Evolutionary conservation across 176 grass and related monocot genomes (phyloP), one percentile per base, ranked within the genome.

Genomic region (Triticum dicoccoides): DNA sequence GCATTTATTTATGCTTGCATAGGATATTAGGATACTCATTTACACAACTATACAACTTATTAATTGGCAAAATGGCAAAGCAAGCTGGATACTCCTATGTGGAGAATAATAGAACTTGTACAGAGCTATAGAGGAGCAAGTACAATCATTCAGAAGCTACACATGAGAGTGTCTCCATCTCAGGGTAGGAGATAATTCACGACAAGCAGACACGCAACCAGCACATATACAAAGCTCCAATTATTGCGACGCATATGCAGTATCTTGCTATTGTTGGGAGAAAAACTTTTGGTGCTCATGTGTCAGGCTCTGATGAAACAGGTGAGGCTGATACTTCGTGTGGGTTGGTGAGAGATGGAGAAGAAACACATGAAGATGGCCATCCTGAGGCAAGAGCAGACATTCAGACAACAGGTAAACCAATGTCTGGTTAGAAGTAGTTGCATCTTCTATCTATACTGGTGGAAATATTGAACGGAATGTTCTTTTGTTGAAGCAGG

Each of bases 371-470:
- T 95, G 59, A 95, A 93, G 89, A 91, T 88, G 63, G 84, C 87
- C 52, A 93, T 95, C n/a, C 67, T 95, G 82, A 91, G 73, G 66
- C 94, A 95, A 61, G 94, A 95, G 68, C 87, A 87, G 58, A 95
- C 78, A 59, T 95, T 95, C 87, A 89, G 79, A 63, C 91, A 93
- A 47, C 94, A 95, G 94, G 94, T 93, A 91, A n/a, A 68, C 56
- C 65, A 68, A 58, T 73, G 21, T 64, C 34, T 75, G 2, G 65
- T 65, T 25, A 61, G 52, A 84, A 8, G 35, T 13, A 30, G 27
- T n/a, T 27, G 2, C 37, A 10, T 25, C 11, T 77, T 69, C 49
- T 52, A 52, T 6, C 49, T 6, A 17, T 24, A 15, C 32, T 56
- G 23, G 24, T 77, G 35, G 35, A 41, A 58, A 34, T 61, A 18